These are phyloP conservation scores for Solanum ossicruentum DNA, from an alignment of 257 asterid species.

Conservation along the genomic window DNA sequence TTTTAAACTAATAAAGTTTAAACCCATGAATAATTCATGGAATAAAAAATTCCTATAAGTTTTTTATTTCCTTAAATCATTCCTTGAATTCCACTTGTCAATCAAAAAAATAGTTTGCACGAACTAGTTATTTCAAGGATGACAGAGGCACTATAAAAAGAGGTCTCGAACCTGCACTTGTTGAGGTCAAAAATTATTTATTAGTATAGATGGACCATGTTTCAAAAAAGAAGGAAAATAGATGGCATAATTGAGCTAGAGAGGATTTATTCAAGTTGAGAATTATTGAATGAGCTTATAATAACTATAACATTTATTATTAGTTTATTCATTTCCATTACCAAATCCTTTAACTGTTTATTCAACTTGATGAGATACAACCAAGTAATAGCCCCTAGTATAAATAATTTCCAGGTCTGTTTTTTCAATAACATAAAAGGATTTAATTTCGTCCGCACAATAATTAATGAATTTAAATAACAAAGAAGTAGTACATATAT, in stretches of 20 bases:
- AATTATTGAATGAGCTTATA: neutral
- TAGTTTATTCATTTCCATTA: neutral
- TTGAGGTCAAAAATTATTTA: neutral
- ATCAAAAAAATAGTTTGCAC: neutral
- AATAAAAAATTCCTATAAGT: neutral
- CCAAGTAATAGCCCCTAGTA: neutral
- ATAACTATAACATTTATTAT: neutral
- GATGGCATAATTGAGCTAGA: neutral
- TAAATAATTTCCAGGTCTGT: neutral
- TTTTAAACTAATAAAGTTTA: neutral
- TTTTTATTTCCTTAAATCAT: neutral
- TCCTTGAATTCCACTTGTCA: neutral
- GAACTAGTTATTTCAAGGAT: neutral
- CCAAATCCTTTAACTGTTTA: neutral
- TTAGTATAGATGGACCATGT: neutral
- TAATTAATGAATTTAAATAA: neutral
- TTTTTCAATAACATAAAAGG: neutral
- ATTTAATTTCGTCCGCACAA: neutral
- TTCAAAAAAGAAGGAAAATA: neutral
- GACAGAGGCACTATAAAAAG: neutral
- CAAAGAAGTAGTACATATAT: neutral
- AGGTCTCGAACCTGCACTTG: neutral
- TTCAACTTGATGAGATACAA: neutral
- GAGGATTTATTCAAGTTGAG: neutral
- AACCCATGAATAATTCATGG: neutral